Conservation (phyloP, 2,329 filamentous ascomycete genomes). For the Fusarium subtropicale region DNA sequence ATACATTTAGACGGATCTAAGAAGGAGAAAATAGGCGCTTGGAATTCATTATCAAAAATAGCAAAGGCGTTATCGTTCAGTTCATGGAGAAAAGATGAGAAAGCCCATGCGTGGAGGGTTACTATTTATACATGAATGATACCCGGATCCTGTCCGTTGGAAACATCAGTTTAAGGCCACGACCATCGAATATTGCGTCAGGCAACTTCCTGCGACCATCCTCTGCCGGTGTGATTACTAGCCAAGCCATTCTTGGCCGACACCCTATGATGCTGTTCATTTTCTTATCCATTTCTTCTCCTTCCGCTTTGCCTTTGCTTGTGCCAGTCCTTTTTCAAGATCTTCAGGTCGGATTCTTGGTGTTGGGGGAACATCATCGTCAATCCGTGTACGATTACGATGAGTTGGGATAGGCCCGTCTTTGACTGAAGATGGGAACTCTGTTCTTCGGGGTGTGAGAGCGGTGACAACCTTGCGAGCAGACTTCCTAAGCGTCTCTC, state of each 20-base stretch:
- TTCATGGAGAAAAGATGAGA: conserved; percentile 42
- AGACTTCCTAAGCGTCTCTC: conserved; percentile 76
- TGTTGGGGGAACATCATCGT: conserved; percentile 69
- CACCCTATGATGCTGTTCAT: conserved; percentile 1
- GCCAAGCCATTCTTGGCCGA: neutral
- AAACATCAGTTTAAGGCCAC: conserved; percentile 29
- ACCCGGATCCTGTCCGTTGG: conserved; percentile 48
- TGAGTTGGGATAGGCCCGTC: conserved; percentile 47
- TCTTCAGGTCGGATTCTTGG: conserved; percentile 66
- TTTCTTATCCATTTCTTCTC: conserved; percentile 45
- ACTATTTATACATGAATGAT: conserved; percentile 49
- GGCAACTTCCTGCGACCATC: conserved; percentile 1
- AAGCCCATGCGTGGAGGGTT: conserved; percentile 41
- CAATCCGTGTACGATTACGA: conserved; percentile 58
- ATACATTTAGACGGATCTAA: conserved; percentile 77
- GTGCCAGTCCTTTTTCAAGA: conserved; percentile 67
- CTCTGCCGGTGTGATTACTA: conserved; percentile 1
- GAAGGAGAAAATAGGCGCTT: conserved; percentile 45
- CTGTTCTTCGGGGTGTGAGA: conserved; percentile 70
- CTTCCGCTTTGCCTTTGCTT: conserved; percentile 53
- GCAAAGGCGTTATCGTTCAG: conserved; percentile 43
- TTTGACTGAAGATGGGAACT: conserved; percentile 70
- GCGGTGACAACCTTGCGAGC: conserved; percentile 70
- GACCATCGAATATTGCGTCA: conserved; percentile 5
- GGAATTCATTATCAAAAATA: conserved; percentile 41